These are phyloP conservation scores for Pezicula rhizophila DNA, from an alignment of 2,329 filamentous ascomycete genomes.

Conservation along the genomic window DNA sequence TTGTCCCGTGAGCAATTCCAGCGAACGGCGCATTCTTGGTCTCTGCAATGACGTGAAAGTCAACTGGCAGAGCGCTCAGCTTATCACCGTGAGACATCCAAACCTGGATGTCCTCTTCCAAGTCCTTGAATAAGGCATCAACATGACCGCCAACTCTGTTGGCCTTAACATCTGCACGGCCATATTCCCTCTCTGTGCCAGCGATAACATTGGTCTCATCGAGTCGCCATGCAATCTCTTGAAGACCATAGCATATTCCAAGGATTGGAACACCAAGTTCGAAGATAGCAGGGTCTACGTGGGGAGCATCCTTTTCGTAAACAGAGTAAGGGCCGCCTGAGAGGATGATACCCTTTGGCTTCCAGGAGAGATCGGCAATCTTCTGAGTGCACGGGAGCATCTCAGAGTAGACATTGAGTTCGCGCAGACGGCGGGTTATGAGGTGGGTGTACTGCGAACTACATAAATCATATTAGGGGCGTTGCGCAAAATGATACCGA, in stretches of 20 bases:
- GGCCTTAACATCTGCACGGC: conserved; percentile 45
- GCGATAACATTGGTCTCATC: conserved; percentile 60
- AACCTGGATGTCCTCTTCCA: conserved; percentile 64
- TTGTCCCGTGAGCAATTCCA: conserved; percentile 65
- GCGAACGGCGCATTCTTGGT: conserved; percentile 75
- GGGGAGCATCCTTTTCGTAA: conserved; percentile 71
- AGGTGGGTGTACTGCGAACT: conserved; percentile 66
- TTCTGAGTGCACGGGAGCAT: conserved; percentile 86
- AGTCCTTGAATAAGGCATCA: conserved; percentile 71
- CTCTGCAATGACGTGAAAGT: conserved; percentile 67
- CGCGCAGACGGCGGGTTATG: conserved; percentile 58
- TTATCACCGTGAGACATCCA: conserved; percentile 93
- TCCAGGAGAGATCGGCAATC: conserved; percentile 68
- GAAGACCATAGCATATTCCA: conserved; percentile 40
- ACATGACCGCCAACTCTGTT: conserved; percentile 55
- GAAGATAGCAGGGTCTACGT: conserved; percentile 77
- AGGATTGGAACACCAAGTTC: conserved; percentile 60
- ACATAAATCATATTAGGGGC: conserved; percentile 4
- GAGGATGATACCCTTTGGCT: conserved; percentile 77
- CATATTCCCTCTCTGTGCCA: conserved; percentile 46
- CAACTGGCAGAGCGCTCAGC: conserved; percentile 65
- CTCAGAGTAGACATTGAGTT: conserved; percentile 78
- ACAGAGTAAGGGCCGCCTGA: conserved; percentile 70
- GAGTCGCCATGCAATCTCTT: conserved; percentile 70
- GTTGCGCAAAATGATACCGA: background rate